Base-by-base conservation (phyloP, 2,329 filamentous ascomycete genomes). In the Paraconiothyrium sp. region DNA sequence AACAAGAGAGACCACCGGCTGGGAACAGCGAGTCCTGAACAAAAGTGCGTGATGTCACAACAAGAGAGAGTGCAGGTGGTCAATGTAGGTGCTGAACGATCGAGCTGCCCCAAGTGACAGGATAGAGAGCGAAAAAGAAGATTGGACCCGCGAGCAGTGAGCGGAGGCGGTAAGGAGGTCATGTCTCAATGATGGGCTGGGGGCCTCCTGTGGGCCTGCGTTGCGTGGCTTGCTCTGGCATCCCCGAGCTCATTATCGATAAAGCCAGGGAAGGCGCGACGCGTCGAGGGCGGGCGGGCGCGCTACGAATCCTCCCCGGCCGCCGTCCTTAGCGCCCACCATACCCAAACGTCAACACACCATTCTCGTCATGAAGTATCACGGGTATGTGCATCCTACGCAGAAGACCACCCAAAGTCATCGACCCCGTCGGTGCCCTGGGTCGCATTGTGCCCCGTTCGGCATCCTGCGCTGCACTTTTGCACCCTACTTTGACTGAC, bases 291-390 rank as follows among this genome's bases (percentile, higher is more conserved):
- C 20, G 20, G 20, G 20, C 20, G 20, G 24, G 4, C 49, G 35
- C 10, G 35, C 14, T 10, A 37, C 35, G n/a, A 20, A 20, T 24
- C 43, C 56, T 34, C 56, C 32, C 35, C 27, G 8, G 47, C 24
- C 48, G n/a, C 16, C 30, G 35, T 54, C 41, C 7, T 41, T 49
- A 37, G 48, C 16, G 41, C 14, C 54, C 30, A 37, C 27, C 47
- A 47, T 14, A 47, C 24, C 3, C 44, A 16, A 24, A n/a, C 24
- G 46, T 32, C 24, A 6, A 37, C 10, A 30, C 24, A 35, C 20
- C 47, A 3, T 39, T 11, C 14, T 13, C 61, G 67, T 54, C 22
- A 69, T 69, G 67, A 65, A 65, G 49, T 68, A 68, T 50, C 66
- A 66, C 66, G 64, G 65, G 67, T 69, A 60, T 44, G 54, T 49